phyloP scores from a whole-genome alignment of 768 basidiomycete species.

The Suillus variegatus region DNA sequence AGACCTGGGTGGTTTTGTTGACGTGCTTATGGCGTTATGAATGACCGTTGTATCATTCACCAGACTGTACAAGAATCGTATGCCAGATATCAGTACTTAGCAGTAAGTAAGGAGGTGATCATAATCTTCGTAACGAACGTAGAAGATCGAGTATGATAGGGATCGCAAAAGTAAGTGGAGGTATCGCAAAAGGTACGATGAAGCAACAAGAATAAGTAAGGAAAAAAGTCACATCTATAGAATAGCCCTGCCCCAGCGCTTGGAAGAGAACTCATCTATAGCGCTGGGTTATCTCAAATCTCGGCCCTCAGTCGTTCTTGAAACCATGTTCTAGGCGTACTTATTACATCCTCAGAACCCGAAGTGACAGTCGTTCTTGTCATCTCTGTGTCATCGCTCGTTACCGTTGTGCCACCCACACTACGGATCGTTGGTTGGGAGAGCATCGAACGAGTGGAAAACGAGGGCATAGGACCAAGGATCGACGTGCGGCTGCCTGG shows the following conservation, averaged over 20 bases:
- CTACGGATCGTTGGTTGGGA: slow-evolving; percentile 33
- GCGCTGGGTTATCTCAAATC: not conserved
- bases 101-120: slow-evolving; percentile 1
- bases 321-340: not conserved
- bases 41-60: not conserved
- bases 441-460: slow-evolving; percentile 23
- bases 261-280: not conserved
- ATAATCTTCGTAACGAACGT: not conserved
- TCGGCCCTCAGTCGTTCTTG: not conserved
- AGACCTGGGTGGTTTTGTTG: too few relatives aligned
- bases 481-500: slow-evolving; percentile 27
- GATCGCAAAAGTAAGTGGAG: slow-evolving; percentile 10
- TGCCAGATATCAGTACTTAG: not conserved
- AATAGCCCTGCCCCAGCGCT: slow-evolving; percentile 3
- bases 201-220: not conserved
- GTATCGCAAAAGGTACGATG: slow-evolving; percentile 3
- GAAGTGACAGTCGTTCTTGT: slow-evolving; percentile 24
- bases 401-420: slow-evolving; percentile 29
- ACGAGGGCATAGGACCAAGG: slow-evolving; percentile 35
- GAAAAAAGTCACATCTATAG: not conserved
- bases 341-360: slow-evolving; percentile 2
- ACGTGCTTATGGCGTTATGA: too few relatives aligned
- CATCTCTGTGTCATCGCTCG: slow-evolving; percentile 31
- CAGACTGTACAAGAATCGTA: not conserved
- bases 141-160: slow-evolving; percentile 8